Evolutionary conservation across 1,284 basidiomycete species (phyloP).

Genomic region (Puccinia polysora): DNA sequence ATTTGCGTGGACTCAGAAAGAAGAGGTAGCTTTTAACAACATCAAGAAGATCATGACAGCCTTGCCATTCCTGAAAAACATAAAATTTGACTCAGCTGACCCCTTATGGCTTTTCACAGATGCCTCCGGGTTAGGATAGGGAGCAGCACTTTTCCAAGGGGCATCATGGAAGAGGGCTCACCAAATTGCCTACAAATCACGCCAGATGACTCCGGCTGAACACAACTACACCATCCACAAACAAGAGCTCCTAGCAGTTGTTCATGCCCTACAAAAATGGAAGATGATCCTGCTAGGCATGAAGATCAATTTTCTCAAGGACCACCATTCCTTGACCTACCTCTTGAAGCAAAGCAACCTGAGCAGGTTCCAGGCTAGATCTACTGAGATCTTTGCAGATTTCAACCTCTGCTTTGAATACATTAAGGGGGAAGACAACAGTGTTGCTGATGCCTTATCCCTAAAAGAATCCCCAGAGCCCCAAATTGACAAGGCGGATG

Average conservation of each 20-base stretch:
- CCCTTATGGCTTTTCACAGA: neutral
- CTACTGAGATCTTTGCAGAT: conserved; percentile 16
- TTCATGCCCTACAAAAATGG: conserved; percentile 45
- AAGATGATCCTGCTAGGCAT: conserved; percentile 51
- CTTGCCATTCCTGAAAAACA: neutral
- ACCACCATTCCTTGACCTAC: conserved; percentile 48
- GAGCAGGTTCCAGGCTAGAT: conserved; percentile 29
- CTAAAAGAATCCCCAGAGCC: neutral
- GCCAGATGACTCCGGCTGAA: neutral
- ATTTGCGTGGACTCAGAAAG: neutral
- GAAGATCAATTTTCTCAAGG: conserved; percentile 52
- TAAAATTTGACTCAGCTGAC: neutral
- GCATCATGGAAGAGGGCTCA: neutral
- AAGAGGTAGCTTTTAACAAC: neutral
- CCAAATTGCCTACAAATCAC: neutral
- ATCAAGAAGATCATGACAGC: neutral
- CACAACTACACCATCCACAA: neutral
- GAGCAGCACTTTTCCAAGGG: neutral
- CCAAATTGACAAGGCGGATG: neutral
- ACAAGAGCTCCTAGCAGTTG: neutral
- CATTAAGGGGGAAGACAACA: conserved; percentile 4
- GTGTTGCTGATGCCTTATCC: conserved; percentile 22
- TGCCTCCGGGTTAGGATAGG: neutral
- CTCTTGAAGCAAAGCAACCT: conserved; percentile 49
- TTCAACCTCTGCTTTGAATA: conserved; percentile 28